Evolutionary conservation across 257 asterid species (phyloP), one percentile per base, ranked within the genome.

Genomic region (Solanum rostratum): DNA sequence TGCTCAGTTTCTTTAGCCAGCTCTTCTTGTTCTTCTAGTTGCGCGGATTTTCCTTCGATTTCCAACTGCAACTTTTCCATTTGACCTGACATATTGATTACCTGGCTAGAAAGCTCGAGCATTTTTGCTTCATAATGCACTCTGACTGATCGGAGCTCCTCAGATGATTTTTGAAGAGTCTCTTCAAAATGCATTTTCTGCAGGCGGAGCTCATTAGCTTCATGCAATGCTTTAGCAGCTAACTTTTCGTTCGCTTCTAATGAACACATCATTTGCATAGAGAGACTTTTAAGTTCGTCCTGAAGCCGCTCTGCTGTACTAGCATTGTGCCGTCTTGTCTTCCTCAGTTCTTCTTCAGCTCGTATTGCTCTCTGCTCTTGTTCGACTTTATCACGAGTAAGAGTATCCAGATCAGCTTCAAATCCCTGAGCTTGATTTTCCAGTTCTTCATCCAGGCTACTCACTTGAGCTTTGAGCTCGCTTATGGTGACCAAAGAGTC

Each of bases 321-420:
- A 52, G 90, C 97, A 82, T 93, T 97, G 84, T 91, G 92, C 92
- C 87, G 85, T 81, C 94, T 83, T 15, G 92, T 92, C 89, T 94
- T 95, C 86, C 97, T 92, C 88, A 97, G 90, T 54, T 90, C 86
- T 89, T 95, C 99, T 90, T 97, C 99, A 43, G 99, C 99, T 85
- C 86, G 89, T 84, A 94, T 91, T 41, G 99, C 98, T 92, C 99
- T 89, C 86, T 93, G 91, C 85, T 97, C 99, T 90, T 93, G 98
- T 92, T 97, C 94, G 14, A 95, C 89, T 88, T 92, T 97, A 69
- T 92, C 90, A 57, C 30, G 78, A 83, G 91, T 88, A 53, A 97
- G 92, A 84, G 87, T 87, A 73, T 95, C 97, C 29, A 97, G 88
- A 87, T 93, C 99, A 88, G 93, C 89, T 88, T 95, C 99, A 78